Evolutionary conservation across 2,329 filamentous ascomycete species (phyloP).

Genomic region (Paraphaeosphaeria sporulosa): DNA sequence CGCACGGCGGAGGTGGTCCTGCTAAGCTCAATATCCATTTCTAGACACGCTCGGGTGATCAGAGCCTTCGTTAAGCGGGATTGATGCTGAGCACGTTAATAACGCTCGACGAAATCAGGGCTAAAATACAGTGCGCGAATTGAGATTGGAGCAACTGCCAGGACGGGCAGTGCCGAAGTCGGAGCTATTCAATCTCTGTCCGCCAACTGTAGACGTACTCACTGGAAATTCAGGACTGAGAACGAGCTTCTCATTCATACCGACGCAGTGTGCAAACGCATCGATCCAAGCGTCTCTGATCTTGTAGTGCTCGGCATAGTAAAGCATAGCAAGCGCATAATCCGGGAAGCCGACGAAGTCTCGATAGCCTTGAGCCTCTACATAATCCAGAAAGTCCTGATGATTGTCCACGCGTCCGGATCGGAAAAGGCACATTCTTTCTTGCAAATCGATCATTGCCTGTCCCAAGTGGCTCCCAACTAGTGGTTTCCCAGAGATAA

Average conservation of each 20-base stretch:
- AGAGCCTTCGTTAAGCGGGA: slow-evolving; percentile 68
- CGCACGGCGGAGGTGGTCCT: slow-evolving; percentile 66
- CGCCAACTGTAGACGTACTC: slow-evolving; percentile 35
- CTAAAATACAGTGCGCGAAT: background rate
- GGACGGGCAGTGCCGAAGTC: background rate
- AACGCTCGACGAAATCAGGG: background rate
- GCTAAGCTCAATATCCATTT: slow-evolving; percentile 70
- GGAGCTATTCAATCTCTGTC: background rate
- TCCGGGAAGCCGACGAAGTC: slow-evolving; percentile 70
- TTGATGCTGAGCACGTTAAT: slow-evolving; percentile 38
- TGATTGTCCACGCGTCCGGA: slow-evolving; percentile 63
- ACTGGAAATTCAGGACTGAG: slow-evolving; percentile 68
- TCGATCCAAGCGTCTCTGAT: slow-evolving; percentile 72
- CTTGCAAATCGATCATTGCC: slow-evolving; percentile 70
- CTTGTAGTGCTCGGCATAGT: slow-evolving; percentile 71
- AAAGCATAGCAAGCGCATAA: slow-evolving; percentile 72
- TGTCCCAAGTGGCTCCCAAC: slow-evolving; percentile 72
- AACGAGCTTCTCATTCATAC: slow-evolving; percentile 72
- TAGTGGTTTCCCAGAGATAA: slow-evolving; percentile 69
- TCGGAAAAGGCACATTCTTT: slow-evolving; percentile 70
- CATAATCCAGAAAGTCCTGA: slow-evolving; percentile 69
- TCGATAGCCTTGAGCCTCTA: slow-evolving; percentile 74
- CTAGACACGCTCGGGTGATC: slow-evolving; percentile 67
- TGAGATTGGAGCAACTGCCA: background rate
- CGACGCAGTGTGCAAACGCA: slow-evolving; percentile 79